Evolutionary conservation across 768 basidiomycete species (phyloP).

Genomic region (Gelatoporia subvermispora): DNA sequence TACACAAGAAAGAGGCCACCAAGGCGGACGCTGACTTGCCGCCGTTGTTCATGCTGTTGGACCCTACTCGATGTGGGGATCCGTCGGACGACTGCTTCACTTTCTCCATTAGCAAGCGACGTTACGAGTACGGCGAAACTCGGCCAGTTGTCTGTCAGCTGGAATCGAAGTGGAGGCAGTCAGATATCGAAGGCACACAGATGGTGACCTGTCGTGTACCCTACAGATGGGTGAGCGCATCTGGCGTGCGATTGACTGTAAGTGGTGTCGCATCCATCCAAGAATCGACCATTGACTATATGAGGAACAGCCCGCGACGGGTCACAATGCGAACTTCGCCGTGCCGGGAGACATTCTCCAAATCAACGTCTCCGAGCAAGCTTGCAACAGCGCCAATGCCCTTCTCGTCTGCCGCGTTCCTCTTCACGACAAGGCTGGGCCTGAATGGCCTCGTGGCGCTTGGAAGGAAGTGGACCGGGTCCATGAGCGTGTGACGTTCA

Average conservation of each 20-base stretch:
- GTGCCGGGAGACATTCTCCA: conserved; percentile 52
- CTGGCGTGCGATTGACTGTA: conserved; percentile 52
- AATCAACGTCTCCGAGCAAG: conserved; percentile 49
- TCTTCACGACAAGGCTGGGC: conserved; percentile 61
- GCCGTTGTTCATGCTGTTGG: conserved; percentile 76
- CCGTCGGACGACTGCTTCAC: conserved; percentile 76
- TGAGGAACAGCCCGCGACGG: conserved; percentile 43
- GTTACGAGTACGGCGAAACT: conserved; percentile 78
- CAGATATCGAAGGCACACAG: conserved; percentile 42
- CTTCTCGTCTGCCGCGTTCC: conserved; percentile 75
- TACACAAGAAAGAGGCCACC: conserved; percentile 59
- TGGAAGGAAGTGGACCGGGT: conserved; percentile 86
- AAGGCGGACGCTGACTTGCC: conserved; percentile 46
- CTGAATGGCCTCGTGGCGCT: conserved; percentile 69
- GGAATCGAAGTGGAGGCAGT: conserved; percentile 75
- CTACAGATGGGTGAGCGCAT: conserved; percentile 55
- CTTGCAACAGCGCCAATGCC: conserved; percentile 73
- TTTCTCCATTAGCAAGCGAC: conserved; percentile 73
- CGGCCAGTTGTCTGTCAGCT: conserved; percentile 74
- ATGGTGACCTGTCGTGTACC: conserved; percentile 56
- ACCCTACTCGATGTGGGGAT: conserved; percentile 77
- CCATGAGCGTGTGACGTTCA: conserved; percentile 80
- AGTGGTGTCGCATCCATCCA: conserved; percentile 13
- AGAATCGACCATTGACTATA: not conserved
- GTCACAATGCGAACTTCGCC: conserved; percentile 56